Conservation (phyloP, 2,329 filamentous ascomycete species). For the Zymoseptoria ardabiliae region DNA sequence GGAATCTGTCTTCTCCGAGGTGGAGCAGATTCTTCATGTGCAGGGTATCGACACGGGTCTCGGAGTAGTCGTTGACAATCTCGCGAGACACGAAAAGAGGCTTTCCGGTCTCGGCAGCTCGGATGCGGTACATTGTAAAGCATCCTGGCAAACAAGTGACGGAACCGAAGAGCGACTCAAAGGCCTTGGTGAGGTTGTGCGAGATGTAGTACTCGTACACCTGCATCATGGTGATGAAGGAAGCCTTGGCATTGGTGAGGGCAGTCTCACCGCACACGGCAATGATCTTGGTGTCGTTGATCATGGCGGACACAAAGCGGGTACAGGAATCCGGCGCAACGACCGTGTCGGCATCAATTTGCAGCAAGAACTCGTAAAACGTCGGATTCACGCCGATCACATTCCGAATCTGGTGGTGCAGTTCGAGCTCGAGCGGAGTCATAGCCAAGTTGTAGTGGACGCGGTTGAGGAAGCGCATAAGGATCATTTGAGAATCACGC, state of each 20-base stretch:
- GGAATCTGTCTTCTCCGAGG: conserved; percentile 92
- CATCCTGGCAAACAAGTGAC: conserved; percentile 97
- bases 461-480: conserved; percentile 98
- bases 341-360: conserved; percentile 95
- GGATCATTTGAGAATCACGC: conserved; percentile 95
- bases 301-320: conserved; percentile 83
- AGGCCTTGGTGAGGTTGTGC: conserved; percentile 92
- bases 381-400: conserved; percentile 98
- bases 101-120: conserved; percentile 88
- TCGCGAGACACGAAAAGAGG: conserved; percentile 93
- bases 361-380: conserved; percentile 93
- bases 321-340: conserved; percentile 84
- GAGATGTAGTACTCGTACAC: conserved; percentile 99
- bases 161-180: conserved; percentile 92
- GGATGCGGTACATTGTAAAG: conserved; percentile 98
- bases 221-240: conserved; percentile 97
- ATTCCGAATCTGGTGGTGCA: conserved; percentile 97
- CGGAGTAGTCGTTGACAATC: conserved; percentile 77
- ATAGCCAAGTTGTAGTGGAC: conserved; percentile 96
- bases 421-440: conserved; percentile 93
- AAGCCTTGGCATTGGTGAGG: conserved; percentile 84
- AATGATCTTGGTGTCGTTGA: conserved; percentile 88
- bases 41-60: conserved; percentile 92
- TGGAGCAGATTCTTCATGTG: conserved; percentile 99
- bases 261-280: conserved; percentile 92